Evolutionary conservation across 306 rosid genomes (phyloP), one percentile per base, ranked within the genome.

Genomic region (Sicyos baderoa): DNA sequence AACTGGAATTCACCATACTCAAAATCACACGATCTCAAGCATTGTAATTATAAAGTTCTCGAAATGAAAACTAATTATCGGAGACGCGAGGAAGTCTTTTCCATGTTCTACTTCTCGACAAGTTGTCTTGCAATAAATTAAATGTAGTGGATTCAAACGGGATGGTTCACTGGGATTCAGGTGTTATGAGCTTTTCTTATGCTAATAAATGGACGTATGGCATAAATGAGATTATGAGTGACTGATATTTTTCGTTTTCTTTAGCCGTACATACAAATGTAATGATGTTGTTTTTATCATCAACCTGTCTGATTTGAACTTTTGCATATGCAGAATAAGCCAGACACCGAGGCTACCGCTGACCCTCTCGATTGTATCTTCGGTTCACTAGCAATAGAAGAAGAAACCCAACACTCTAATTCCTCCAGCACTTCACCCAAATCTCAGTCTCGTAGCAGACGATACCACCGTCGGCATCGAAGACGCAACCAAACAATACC

Each of bases 351-450:
- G 54, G 44, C 49, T 61, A 53, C 18, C 75, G 70, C 74, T 19
- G 96, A 86, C 72, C 94, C 96, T 68, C 78, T 93, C 59, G 96
- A 86, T 76, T 80, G 70, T 60, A 48, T 93, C 48, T 93, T 88
- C 52, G 96, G 86, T 76, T 27, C 79, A 72, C 56, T 77, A 44
- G 52, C 72, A 51, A 77, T 61, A 54, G 75, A 49, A 78, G 97
- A 93, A 79, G 91, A 82, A 71, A 70, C 73, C 72, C 72, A 51
- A 53, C 78, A 68, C 54, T 79, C 82, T 0, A 58, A 11, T 75
- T 7, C 45, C 11, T 40, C 45, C 9, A 7, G 45, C 45, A 78
- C 80, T 32, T 74, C 83, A 53, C 71, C 82, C 16, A 84, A 73
- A 74, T 23, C 22, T 10, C 83, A 73, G 67, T 85, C 83, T 63